Evolutionary conservation across 805 yeast genomes (phyloP).

Genomic region (Schwanniomyces sp.): DNA sequence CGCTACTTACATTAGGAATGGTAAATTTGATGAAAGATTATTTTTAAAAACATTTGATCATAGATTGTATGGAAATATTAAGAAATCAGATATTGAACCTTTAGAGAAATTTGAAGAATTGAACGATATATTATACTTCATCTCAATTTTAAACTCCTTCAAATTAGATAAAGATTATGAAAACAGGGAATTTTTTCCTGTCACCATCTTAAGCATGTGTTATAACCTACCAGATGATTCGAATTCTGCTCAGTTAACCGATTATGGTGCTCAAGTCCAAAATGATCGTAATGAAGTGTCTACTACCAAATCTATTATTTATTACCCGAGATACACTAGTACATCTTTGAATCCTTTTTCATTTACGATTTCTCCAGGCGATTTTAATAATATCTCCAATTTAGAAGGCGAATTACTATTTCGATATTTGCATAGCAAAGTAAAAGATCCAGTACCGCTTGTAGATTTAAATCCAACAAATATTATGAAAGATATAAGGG

Average conservation of each 20-base stretch:
- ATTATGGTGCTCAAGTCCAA: too few relatives aligned
- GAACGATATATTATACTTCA: not conserved
- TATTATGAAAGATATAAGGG: not conserved
- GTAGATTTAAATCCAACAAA: not conserved
- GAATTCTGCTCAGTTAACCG: not conserved
- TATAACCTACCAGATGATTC: not conserved
- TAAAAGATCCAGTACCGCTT: not conserved
- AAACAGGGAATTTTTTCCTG: not conserved
- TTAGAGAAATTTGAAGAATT: not conserved
- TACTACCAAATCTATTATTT: not conserved
- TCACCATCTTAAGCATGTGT: not conserved
- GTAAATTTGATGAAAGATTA: not conserved
- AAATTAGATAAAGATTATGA: not conserved
- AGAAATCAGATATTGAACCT: not conserved
- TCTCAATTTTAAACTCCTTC: not conserved
- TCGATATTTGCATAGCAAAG: not conserved
- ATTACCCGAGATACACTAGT: not conserved
- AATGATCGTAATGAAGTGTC: too few relatives aligned
- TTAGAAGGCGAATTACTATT: not conserved
- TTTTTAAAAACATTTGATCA: not conserved
- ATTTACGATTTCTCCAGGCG: not conserved
- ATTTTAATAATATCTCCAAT: not conserved
- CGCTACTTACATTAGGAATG: not conserved
- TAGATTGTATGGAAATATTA: not conserved
- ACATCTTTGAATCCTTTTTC: not conserved